Conservation (phyloP, 148 eudicot species). For the Rhododendron griersonianum region DNA sequence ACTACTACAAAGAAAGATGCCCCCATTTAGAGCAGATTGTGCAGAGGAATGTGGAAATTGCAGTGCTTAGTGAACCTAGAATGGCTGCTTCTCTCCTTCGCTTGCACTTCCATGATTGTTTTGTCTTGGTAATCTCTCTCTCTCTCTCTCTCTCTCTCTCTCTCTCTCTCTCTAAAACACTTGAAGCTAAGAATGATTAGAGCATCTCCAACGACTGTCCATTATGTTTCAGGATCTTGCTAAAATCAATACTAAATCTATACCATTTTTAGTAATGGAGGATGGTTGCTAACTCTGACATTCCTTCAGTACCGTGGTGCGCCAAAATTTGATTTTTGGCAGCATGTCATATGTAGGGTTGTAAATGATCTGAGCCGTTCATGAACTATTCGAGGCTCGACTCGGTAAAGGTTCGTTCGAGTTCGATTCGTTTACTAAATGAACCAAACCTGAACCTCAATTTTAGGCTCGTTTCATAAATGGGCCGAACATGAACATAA, state of each 20-base stretch:
- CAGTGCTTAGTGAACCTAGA: conserved; percentile 49
- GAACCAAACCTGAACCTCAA: too few species aligned
- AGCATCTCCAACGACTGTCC: background rate
- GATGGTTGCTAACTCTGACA: background rate
- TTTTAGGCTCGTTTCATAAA: too few species aligned
- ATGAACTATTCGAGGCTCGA: too few species aligned
- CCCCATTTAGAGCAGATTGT: conserved; percentile 49
- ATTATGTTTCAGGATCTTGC: background rate
- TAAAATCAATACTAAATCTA: background rate
- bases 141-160: background rate
- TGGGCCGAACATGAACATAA: too few species aligned
- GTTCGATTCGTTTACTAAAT: too few species aligned
- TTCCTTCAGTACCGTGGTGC: background rate
- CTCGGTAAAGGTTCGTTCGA: too few species aligned
- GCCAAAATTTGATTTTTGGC: background rate
- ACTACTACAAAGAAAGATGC: conserved; percentile 48
- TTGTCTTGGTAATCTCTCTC: conserved; percentile 43
- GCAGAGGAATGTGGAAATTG: conserved; percentile 38
- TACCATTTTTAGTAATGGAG: background rate
- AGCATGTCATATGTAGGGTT: too few species aligned
- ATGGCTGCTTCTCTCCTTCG: conserved; percentile 64
- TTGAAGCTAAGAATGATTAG: background rate
- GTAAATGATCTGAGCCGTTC: too few species aligned
- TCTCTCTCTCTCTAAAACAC: background rate
- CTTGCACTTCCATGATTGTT: conserved; percentile 71